Percentiles rank a stretch among this genome's conserved stretches.
Conservation (phyloP, 176 grass and related monocot species). For the Lolium perenne region DNA sequence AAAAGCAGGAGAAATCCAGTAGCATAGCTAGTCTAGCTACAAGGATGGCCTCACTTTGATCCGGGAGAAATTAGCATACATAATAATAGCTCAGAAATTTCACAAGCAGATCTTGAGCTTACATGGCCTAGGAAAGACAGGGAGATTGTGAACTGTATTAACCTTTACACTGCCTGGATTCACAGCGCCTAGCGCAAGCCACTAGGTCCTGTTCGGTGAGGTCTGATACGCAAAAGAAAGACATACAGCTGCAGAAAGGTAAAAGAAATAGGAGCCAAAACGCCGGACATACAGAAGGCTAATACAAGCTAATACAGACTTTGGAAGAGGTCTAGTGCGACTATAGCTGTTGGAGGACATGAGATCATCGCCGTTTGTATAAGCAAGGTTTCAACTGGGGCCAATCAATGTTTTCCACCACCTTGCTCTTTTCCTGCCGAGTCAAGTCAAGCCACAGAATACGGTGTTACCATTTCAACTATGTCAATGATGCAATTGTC, state of each 20-base stretch:
- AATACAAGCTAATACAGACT: background rate
- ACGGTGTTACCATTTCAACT: constrained; percentile 2
- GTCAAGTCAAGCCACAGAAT: constrained; percentile 4
- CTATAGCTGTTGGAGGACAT: background rate
- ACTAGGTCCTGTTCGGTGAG: background rate
- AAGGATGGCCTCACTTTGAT: background rate
- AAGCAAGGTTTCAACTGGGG: constrained; percentile 86
- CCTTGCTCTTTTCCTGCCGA: constrained; percentile 65
- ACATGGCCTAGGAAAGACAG: background rate
- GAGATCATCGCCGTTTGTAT: constrained; percentile 71
- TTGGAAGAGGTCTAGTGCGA: background rate
- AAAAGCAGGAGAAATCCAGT: constrained; percentile 11
- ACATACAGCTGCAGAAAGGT: background rate
- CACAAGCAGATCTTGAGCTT: background rate
- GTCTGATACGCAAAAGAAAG: background rate
- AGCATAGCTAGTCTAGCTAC: background rate
- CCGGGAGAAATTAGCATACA: background rate
- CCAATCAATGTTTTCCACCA: constrained; percentile 72
- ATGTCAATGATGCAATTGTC: constrained; percentile 13
- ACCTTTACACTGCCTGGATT: background rate
- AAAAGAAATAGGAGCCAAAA: background rate
- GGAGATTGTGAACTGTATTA: background rate
- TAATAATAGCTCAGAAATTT: background rate
- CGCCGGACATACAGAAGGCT: background rate
- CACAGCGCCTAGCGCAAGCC: background rate